Percentiles rank a stretch among this genome's conserved stretches.
phyloP scores from a whole-genome alignment of 2,329 filamentous ascomycete species.

The Ophiostoma perfectum region DNA sequence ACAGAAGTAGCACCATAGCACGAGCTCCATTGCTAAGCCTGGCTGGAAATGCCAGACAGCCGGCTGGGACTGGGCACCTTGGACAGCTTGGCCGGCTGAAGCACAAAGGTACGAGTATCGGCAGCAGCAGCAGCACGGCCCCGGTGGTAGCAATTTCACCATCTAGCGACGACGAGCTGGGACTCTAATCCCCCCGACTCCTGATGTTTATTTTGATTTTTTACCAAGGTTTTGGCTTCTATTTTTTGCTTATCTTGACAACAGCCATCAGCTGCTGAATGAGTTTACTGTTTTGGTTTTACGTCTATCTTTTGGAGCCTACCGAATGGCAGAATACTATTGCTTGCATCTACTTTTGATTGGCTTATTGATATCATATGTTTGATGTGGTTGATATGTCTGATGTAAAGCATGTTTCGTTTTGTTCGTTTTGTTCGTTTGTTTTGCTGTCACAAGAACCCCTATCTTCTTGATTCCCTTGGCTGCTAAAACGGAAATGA shows the following conservation, averaged over 20 bases:
- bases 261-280: no score
- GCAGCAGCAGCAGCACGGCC: background rate
- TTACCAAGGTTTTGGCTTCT: background rate
- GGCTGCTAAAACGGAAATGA: background rate
- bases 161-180: constrained; percentile 12
- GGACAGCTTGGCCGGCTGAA: no score
- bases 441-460: background rate
- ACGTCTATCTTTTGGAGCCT: background rate
- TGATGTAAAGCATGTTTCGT: background rate
- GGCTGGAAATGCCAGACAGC: background rate
- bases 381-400: background rate
- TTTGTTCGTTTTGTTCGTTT: background rate
- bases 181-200: background rate
- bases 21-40: background rate
- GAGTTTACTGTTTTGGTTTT: background rate
- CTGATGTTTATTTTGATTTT: no score
- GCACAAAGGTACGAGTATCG: no score
- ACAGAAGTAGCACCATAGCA: background rate
- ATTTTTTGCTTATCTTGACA: background rate
- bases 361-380: background rate
- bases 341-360: background rate
- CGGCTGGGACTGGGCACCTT: background rate
- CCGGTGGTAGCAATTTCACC: background rate
- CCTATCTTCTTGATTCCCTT: background rate
- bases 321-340: background rate